These are phyloP conservation scores for Limnomonas spitsbergensis DNA, from an alignment of 139 green algal species.

Conservation along the genomic window DNA sequence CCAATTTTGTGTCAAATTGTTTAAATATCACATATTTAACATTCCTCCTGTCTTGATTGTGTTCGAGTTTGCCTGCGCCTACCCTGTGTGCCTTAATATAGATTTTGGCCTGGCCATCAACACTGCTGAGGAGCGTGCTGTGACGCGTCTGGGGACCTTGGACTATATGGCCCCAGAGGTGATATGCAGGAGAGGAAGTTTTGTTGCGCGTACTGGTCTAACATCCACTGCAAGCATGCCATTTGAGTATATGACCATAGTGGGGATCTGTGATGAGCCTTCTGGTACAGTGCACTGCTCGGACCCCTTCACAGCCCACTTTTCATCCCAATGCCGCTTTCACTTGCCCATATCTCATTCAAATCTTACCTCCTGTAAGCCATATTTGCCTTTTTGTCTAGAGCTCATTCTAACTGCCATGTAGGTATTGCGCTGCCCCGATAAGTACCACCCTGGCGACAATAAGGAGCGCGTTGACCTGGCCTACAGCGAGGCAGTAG, in stretches of 20 bases:
- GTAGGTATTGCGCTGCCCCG: constrained; percentile 11
- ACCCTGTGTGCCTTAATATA: background rate
- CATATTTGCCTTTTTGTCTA: no score
- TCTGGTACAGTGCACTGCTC: no score
- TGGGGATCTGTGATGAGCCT: background rate
- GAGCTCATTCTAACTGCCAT: no score
- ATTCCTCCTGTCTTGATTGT: no score
- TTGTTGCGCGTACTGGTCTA: background rate
- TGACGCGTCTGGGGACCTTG: constrained; percentile 52
- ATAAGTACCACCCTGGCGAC: constrained; percentile 6
- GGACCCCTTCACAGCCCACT: no score
- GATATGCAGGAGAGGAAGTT: no score
- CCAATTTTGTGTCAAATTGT: no score
- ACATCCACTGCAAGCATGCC: background rate
- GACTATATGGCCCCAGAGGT: constrained; percentile 65
- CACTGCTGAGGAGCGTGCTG: constrained; percentile 44
- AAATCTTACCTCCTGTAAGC: no score
- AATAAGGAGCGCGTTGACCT: constrained; percentile 15
- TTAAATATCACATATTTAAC: no score
- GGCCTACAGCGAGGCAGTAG: constrained; percentile 57
- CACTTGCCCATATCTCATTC: no score
- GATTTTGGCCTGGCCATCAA: constrained; percentile 68
- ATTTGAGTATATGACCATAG: background rate
- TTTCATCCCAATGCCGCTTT: no score
- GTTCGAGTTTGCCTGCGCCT: no score